A percentile compares a stretch with the other conserved stretches of the same genome.
Conservation (phyloP, 2,329 filamentous ascomycete genomes). For the Colletotrichum sp. region DNA sequence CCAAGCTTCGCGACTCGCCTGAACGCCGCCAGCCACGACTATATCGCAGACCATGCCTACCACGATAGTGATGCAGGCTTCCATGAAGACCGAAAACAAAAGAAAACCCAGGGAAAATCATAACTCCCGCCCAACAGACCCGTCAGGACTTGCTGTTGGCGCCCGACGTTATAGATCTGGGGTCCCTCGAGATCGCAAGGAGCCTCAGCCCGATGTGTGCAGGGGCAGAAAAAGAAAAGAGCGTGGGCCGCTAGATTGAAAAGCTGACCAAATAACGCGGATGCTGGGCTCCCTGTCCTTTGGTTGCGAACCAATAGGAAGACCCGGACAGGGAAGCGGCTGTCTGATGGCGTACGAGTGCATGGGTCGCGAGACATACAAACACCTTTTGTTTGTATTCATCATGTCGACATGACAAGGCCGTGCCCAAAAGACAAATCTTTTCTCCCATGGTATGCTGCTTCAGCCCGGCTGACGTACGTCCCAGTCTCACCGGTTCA, state of each 20-base stretch:
- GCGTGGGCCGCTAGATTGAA: slow-evolving; percentile 3
- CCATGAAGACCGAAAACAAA: not conserved
- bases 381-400: not conserved
- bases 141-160: not conserved
- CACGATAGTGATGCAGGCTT: not conserved
- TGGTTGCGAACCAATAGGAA: slow-evolving; percentile 1
- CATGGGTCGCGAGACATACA: slow-evolving; percentile 12
- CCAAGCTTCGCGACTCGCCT: not conserved
- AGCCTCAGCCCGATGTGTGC: not conserved
- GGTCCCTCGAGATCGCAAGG: not conserved
- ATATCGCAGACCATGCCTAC: not conserved
- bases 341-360: not conserved
- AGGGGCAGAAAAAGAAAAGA: slow-evolving; percentile 11
- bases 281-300: not conserved
- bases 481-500: slow-evolving; percentile 1
- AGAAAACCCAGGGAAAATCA: not conserved
- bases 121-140: not conserved
- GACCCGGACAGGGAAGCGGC: not conserved
- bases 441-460: not conserved
- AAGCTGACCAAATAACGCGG: slow-evolving; percentile 4
- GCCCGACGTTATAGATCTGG: slow-evolving; percentile 13
- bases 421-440: not conserved
- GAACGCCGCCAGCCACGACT: slow-evolving; percentile 1
- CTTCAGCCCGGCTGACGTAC: slow-evolving; percentile 14
- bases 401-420: not conserved